Conservation (phyloP, 495 filamentous ascomycete genomes). For the Saxispiralis lemnorum region DNA sequence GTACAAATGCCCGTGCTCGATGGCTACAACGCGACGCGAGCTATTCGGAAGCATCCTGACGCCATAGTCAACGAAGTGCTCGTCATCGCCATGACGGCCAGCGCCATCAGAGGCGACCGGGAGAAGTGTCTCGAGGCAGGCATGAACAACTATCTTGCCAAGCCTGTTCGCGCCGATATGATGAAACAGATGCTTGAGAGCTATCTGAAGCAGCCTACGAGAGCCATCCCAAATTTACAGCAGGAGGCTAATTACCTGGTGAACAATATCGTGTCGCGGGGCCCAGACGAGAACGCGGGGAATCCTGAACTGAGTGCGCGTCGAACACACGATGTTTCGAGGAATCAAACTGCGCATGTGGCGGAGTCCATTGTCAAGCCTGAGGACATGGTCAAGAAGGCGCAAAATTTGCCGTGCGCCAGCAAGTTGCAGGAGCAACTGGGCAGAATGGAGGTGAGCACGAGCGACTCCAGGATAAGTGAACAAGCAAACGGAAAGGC, state of each 20-base stretch:
- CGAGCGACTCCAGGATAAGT: too few species aligned
- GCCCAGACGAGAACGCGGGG: not conserved
- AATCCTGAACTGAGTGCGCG: not conserved
- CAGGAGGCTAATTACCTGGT: conserved; percentile 24
- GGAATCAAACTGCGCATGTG: not conserved
- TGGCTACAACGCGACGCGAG: conserved; percentile 78
- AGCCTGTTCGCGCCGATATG: conserved; percentile 52
- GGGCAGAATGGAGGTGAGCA: too few species aligned
- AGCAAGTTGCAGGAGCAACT: not conserved
- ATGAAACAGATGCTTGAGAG: conserved; percentile 24
- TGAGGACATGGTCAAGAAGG: conserved; percentile 7
- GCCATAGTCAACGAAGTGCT: conserved; percentile 57
- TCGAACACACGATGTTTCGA: not conserved
- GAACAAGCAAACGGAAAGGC: too few species aligned
- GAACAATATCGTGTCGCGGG: conserved; percentile 6
- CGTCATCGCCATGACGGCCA: conserved; percentile 87
- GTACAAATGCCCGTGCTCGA: conserved; percentile 89
- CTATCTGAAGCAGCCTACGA: conserved; percentile 23
- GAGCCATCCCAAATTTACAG: conserved; percentile 24
- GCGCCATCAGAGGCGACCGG: conserved; percentile 75
- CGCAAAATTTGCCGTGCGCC: not conserved
- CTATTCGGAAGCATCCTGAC: conserved; percentile 56
- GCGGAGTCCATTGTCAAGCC: conserved; percentile 3
- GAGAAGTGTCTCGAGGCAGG: conserved; percentile 83
- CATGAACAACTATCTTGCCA: conserved; percentile 92